Evolutionary conservation across 805 yeast genomes (phyloP).

Genomic region (Myxozyma geophila): DNA sequence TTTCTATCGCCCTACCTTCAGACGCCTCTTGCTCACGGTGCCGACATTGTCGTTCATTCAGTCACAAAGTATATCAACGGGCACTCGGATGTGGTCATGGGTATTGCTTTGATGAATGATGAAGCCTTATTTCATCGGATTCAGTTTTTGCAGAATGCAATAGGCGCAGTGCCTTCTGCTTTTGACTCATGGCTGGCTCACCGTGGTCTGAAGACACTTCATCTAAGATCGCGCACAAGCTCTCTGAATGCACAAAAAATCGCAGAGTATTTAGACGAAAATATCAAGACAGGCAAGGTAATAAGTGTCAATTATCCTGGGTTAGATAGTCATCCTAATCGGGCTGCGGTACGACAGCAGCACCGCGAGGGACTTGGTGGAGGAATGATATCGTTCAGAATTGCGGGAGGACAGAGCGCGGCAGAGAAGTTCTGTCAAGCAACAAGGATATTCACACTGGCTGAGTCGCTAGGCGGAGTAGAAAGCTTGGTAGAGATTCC

Average conservation of each 20-base stretch:
- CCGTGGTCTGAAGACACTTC: conserved; percentile 87
- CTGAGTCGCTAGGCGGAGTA: conserved; percentile 90
- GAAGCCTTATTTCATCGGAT: conserved; percentile 63
- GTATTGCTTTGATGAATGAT: conserved; percentile 73
- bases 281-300: conserved; percentile 54
- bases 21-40: conserved; percentile 81
- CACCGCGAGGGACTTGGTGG: conserved; percentile 88
- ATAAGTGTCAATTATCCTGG: conserved; percentile 83
- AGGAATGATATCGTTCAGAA: conserved; percentile 88
- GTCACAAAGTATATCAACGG: conserved; percentile 92
- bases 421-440: conserved; percentile 74
- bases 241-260: conserved; percentile 66
- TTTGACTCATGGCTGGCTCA: conserved; percentile 93
- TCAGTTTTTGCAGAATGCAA: conserved; percentile 82
- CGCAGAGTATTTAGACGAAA: conserved; percentile 61
- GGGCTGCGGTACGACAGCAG: conserved; percentile 65
- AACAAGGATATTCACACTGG: conserved; percentile 79
- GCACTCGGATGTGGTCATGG: conserved; percentile 89
- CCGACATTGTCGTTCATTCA: conserved; percentile 85
- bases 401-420: conserved; percentile 77
- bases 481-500: conserved; percentile 87
- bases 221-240: conserved; percentile 75
- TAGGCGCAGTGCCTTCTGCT: conserved; percentile 88
- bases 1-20: conserved; percentile 86
- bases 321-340: conserved; percentile 56